Base-by-base conservation (phyloP, 78 protist species). In the Protostelium mycophagum region DNA sequence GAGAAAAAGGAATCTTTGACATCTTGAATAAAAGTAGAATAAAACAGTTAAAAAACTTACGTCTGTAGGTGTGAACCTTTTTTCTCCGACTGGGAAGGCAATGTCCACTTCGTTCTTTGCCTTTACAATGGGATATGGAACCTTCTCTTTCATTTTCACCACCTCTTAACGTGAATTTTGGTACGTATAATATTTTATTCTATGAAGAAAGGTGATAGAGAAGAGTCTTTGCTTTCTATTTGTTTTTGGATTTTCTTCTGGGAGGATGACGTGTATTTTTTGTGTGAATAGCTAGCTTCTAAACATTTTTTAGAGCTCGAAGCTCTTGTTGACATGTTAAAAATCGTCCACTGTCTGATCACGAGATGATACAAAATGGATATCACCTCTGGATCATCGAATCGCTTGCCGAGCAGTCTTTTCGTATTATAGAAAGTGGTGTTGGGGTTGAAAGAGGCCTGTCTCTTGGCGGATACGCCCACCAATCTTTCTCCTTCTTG, bases 391-490 rank as follows among this genome's bases (percentile, higher is more conserved):
- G 73, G 73, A 25, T 51, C 73, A 51, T 51, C 73, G 73, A 25
- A 51, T 16, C 16, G 5, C 73, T 51, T 51, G 5, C 31, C 73
- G 73, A 51, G 73, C 16, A 51, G 73, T 51, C 16, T 51, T 51
- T 16, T 51, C 31, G 73, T 51, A 16, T 25, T 5, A 51, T 51
- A 51, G 73, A 51, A 51, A 25, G 73, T 51, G 31, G 5, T 16
- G 5, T 5, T 51, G 5, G 73, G 73, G 16, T 51, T 51, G 16
- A 16, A 5, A 16, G 37, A 28, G 37, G 83, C 93, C 91, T 94
- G 96, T 90, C 96, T 88, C 85, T 94, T 94, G 86, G 96, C 96
- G 84, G 96, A 91, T 1, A 88, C 83, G 85, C 96, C 96, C 63
- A 94, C 94, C 28, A 94, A 90, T 88, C 90, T 90, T 87, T 89